Base-by-base conservation (phyloP, 2,329 filamentous ascomycete species). In the Aspergillus proliferans region DNA sequence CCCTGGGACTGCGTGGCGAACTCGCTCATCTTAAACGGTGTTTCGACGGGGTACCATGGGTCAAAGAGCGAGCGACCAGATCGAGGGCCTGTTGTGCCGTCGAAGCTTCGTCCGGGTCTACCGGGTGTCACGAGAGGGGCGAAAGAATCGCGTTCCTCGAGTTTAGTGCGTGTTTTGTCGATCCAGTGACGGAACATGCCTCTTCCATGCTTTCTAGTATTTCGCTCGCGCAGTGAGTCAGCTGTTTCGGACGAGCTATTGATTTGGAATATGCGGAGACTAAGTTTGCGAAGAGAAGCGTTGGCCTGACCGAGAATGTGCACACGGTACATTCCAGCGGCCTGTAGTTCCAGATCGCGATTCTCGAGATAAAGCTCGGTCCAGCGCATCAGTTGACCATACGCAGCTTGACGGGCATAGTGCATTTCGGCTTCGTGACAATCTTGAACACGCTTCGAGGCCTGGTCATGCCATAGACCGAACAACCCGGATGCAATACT, bases 121-220 rank as follows among this genome's bases (percentile, higher is more conserved):
- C 58, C 58, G 10, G 38, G 38, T 24, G 60, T 63, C 26, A 64
- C 45, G n/a, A 63, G 48, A 42, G 62, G 61, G 3, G 58, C 63
- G 2, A 60, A 58, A 6, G 57, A 59, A 50, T 65, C 66, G 40
- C 59, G 62, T 30, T 60, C 58, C 46, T 63, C 65, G 12, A 61
- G 49, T 43, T 59, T 60, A 47, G 52, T 46, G 44, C 63, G 59
- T 33, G 75, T 69, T 47, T 72, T 74, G 14, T 76, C 73, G 10
- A 69, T 59, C 80, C 81, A 84, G 51, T 76, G 74, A 21, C 76
- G 70, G 44, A 84, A 64, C 69, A 83, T 78, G 26, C 73, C 73
- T 48, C 76, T 71, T 24, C 75, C 66, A 60, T 83, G 81, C 52
- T 78, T 78, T 47, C 78, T 72, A 34, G 76, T 70, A 52, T 77